Percentiles rank a stretch among this genome's conserved stretches.
Conservation (phyloP, 257 asterid genomes). For the Solanum bukasovii region DNA sequence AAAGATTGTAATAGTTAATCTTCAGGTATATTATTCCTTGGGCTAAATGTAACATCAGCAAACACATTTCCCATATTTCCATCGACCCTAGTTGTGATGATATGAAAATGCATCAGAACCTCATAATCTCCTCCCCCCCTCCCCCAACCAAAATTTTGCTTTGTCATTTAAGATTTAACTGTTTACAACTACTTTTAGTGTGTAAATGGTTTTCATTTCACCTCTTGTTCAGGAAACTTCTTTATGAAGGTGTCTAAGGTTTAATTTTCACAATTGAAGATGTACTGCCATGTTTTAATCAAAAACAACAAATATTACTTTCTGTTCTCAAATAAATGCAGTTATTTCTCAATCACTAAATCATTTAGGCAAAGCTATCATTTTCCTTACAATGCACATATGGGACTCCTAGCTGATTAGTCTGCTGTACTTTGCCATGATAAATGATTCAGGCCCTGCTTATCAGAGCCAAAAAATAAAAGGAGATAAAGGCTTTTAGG, state of each 20-base stretch:
- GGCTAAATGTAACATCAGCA: background rate
- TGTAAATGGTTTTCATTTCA: background rate
- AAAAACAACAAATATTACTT: background rate
- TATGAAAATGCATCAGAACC: background rate
- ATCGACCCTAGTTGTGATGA: background rate
- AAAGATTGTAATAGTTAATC: slow-evolving; percentile 84
- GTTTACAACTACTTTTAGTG: background rate
- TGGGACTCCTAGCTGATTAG: background rate
- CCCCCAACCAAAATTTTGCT: background rate
- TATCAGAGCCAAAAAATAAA: background rate
- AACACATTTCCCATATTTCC: background rate
- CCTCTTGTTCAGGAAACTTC: background rate
- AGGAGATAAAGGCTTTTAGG: background rate
- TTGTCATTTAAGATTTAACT: background rate
- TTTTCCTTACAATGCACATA: background rate
- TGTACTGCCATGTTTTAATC: background rate
- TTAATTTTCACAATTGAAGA: background rate
- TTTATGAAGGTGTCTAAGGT: background rate
- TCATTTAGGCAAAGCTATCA: background rate
- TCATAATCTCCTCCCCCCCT: background rate
- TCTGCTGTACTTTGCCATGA: background rate
- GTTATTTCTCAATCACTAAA: background rate
- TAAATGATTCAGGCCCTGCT: background rate
- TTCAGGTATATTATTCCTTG: slow-evolving; percentile 49
- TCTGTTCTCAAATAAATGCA: background rate